Percentiles rank a stretch among this genome's conserved stretches.
Conservation (phyloP, 352 stramenopile species). For the Pythium dissimile region DNA sequence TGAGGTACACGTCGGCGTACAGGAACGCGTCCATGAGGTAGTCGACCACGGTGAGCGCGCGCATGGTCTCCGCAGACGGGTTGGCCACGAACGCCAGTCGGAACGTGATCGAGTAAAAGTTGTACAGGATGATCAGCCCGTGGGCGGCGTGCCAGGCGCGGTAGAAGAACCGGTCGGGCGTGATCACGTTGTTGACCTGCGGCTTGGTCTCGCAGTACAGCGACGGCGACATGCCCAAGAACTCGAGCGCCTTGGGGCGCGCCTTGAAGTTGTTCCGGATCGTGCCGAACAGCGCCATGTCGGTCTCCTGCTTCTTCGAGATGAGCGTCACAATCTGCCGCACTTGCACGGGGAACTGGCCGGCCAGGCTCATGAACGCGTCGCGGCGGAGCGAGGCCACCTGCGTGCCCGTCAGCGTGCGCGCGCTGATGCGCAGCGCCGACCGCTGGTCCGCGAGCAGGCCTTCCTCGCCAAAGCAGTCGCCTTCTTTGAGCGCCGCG, state of each 20-base stretch:
- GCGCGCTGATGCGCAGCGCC: slow-evolving; percentile 16
- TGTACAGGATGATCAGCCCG: slow-evolving; percentile 34
- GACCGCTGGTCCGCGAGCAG: slow-evolving; percentile 3
- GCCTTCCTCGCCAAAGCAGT: slow-evolving; percentile 66
- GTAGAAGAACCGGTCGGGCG: neutral
- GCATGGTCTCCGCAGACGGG: neutral
- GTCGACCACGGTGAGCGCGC: slow-evolving; percentile 12
- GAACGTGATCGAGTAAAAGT: slow-evolving; percentile 34
- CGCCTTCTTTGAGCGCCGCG: slow-evolving; percentile 38
- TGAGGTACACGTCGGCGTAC: slow-evolving; percentile 24
- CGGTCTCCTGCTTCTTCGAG: slow-evolving; percentile 9
- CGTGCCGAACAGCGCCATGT: slow-evolving; percentile 5
- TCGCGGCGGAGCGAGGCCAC: slow-evolving; percentile 2
- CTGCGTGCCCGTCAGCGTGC: slow-evolving; percentile 13
- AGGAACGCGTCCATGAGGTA: slow-evolving; percentile 21
- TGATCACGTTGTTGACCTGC: slow-evolving; percentile 14
- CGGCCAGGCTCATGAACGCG: slow-evolving; percentile 12
- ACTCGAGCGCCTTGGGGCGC: slow-evolving; percentile 10
- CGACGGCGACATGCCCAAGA: slow-evolving; percentile 11
- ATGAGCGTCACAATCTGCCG: slow-evolving; percentile 20
- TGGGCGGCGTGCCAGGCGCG: slow-evolving; percentile 37
- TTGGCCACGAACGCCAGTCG: slow-evolving; percentile 22
- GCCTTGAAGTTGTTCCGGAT: slow-evolving; percentile 9
- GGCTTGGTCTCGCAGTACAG: slow-evolving; percentile 16
- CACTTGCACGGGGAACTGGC: slow-evolving; percentile 16